Conservation (phyloP, 495 filamentous ascomycete species). For the Glutinoglossum americanum region DNA sequence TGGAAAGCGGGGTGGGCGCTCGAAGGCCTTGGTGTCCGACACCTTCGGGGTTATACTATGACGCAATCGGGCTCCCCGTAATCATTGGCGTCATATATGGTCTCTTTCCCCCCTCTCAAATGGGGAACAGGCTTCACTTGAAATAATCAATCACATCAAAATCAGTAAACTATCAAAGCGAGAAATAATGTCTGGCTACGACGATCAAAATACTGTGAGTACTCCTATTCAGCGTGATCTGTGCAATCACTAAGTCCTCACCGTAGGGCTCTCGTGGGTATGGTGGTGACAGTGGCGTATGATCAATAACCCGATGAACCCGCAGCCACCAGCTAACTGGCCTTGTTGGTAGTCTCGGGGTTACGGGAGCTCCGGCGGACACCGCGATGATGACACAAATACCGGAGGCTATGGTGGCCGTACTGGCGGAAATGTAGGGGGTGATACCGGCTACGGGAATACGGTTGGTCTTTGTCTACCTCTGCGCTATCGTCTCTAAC, state of each 20-base stretch:
- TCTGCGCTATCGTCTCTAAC: not conserved
- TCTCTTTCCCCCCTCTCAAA: not conserved
- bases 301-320: not conserved
- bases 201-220: not conserved
- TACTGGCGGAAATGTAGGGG: not conserved
- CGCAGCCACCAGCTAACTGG: not conserved
- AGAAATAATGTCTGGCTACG: not conserved
- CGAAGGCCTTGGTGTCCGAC: not conserved
- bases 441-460: no score
- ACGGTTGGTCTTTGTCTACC: not conserved
- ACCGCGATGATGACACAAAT: constrained; percentile 6
- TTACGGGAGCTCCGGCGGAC: constrained; percentile 5
- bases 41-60: not conserved
- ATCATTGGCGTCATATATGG: not conserved
- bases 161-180: not conserved
- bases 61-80: not conserved
- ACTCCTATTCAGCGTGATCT: no score
- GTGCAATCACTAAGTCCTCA: not conserved
- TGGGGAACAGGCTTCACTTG: not conserved
- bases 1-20: not conserved
- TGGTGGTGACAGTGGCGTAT: not conserved
- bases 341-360: not conserved
- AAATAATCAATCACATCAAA: not conserved
- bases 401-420: constrained; percentile 6
- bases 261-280: not conserved